Evolutionary conservation across 371 early-diverging fungal species (phyloP).

Genomic region (Circinella umbellata): DNA sequence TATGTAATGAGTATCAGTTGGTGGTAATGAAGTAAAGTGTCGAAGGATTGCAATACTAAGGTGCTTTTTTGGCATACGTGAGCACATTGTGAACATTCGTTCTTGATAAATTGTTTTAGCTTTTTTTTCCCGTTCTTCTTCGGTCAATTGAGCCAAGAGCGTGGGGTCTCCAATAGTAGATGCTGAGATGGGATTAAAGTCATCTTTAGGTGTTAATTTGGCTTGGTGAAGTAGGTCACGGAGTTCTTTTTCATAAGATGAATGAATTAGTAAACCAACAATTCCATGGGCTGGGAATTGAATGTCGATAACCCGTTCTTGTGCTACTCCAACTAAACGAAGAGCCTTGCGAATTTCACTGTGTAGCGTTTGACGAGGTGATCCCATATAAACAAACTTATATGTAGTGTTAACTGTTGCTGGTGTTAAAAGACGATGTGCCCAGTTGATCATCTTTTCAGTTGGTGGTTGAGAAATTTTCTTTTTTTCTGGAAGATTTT

Average conservation of each 20-base stretch:
- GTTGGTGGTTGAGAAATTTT: neutral
- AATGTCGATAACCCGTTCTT: constrained; percentile 11
- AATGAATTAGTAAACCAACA: constrained; percentile 6
- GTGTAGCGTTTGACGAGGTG: constrained; percentile 1
- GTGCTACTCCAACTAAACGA: neutral
- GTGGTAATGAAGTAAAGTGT: neutral
- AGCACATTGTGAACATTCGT: neutral
- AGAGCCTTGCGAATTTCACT: constrained; percentile 5
- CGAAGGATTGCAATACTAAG: neutral
- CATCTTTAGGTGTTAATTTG: neutral
- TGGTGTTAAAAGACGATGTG: neutral
- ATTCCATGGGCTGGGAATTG: constrained; percentile 15
- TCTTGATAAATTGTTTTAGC: neutral
- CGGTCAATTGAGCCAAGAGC: neutral
- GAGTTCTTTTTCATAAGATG: constrained; percentile 1
- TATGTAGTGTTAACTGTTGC: constrained; percentile 8
- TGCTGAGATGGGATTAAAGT: neutral
- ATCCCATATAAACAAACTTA: constrained; percentile 3
- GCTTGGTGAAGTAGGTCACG: neutral
- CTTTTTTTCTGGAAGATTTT: neutral
- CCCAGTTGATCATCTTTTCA: neutral
- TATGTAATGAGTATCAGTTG: neutral
- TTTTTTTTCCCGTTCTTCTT: neutral
- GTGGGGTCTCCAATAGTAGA: neutral
- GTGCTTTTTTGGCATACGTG: constrained; percentile 2